Evolutionary conservation across 2,329 filamentous ascomycete genomes (phyloP).

Genomic region (Pestalotiopsis sp.): DNA sequence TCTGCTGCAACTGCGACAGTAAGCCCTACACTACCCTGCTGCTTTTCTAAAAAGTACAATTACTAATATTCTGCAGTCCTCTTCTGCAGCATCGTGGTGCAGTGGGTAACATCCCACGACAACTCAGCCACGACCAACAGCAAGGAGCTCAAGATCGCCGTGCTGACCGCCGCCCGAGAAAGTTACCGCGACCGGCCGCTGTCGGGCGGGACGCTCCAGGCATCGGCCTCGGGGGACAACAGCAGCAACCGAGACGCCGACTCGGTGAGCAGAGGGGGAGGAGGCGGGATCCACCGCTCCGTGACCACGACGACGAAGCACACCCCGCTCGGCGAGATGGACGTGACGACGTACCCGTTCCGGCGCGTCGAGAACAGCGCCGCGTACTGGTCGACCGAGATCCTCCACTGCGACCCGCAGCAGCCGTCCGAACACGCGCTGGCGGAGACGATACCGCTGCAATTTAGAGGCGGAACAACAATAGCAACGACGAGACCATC

Average conservation of each 20-base stretch:
- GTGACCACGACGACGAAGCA: neutral
- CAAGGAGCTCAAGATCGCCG: neutral
- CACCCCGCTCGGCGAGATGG: neutral
- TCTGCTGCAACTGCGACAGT: constrained; percentile 68
- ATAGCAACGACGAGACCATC: neutral
- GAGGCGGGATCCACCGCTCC: neutral
- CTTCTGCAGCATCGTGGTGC: constrained; percentile 63
- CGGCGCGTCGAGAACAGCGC: neutral
- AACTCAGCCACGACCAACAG: constrained; percentile 33
- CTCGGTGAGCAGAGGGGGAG: neutral
- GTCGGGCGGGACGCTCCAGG: neutral
- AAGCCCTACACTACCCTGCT: constrained; percentile 24
- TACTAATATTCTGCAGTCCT: constrained; percentile 57
- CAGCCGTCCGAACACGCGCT: neutral
- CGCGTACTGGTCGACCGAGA: neutral
- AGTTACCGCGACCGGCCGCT: neutral
- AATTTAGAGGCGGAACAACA: neutral
- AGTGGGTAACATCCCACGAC: constrained; percentile 59
- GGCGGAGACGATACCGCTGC: neutral
- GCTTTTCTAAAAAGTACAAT: neutral
- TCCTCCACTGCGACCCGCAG: neutral
- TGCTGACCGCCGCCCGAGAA: neutral
- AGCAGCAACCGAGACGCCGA: neutral
- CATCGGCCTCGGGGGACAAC: neutral
- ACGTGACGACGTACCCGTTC: neutral